phyloP scores from a whole-genome alignment of 2,329 filamentous ascomycete species.

The Sordariomycetes sp. region DNA sequence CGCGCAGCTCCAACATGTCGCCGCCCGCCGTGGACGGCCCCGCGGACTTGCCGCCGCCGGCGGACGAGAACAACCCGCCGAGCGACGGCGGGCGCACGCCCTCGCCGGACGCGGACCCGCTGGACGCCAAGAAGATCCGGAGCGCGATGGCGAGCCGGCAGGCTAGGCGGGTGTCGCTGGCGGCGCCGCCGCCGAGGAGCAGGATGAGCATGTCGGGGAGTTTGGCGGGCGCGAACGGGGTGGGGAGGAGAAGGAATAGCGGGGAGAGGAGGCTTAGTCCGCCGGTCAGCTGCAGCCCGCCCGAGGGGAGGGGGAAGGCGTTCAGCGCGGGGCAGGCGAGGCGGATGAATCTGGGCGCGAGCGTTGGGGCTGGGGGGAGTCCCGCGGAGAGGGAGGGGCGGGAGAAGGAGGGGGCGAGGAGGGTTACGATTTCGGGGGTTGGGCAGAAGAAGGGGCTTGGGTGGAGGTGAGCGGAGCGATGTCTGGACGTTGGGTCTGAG shows the following conservation, averaged over 20 bases:
- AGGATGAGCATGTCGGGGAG: conserved; percentile 22
- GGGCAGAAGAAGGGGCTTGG: conserved; percentile 13
- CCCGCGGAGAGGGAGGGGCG: conserved; percentile 12
- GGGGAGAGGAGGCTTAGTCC: conserved; percentile 40
- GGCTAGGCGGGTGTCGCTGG: not conserved
- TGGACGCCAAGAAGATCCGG: conserved; percentile 44
- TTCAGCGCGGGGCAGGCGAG: conserved; percentile 46
- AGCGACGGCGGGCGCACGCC: conserved; percentile 22
- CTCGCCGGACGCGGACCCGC: conserved; percentile 29
- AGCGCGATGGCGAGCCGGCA: conserved; percentile 38
- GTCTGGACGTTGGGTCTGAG: not conserved
- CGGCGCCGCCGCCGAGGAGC: not conserved
- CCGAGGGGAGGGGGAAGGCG: conserved; percentile 19
- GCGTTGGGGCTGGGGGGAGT: conserved; percentile 21
- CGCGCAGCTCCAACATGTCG: conserved; percentile 38
- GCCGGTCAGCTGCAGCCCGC: conserved; percentile 40
- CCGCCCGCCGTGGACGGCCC: conserved; percentile 23
- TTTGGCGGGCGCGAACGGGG: conserved; percentile 42
- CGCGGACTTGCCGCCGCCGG: conserved; percentile 21
- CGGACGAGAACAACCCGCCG: conserved; percentile 43
- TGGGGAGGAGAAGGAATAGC: conserved; percentile 41
- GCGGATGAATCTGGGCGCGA: conserved; percentile 43
- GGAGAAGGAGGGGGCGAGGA: conserved; percentile 14
- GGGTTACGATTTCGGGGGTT: conserved; percentile 25
- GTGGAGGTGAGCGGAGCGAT: conserved; percentile 13